phyloP scores from a whole-genome alignment of 2,329 filamentous ascomycete species.

The Neofusicoccum parvum region DNA sequence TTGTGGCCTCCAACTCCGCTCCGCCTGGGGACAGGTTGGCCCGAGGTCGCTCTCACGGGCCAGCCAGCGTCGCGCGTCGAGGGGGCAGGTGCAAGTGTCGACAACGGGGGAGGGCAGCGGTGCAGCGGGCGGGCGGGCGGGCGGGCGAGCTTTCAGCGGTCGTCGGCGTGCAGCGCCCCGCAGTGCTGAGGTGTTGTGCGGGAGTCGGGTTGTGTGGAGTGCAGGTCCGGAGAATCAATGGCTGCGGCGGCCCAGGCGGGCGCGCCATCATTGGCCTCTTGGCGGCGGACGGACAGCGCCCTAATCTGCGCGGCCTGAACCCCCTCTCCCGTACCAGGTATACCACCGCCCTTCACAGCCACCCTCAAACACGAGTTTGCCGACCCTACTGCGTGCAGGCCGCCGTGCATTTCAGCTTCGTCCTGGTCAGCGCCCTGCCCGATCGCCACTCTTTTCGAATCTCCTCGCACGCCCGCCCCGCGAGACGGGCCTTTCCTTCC shows the following conservation, averaged over 20 bases:
- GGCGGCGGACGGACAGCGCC: constrained; percentile 6
- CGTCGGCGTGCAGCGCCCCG: background rate
- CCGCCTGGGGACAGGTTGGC: constrained; percentile 13
- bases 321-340: constrained; percentile 20
- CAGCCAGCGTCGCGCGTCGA: constrained; percentile 8
- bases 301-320: constrained; percentile 18
- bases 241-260: background rate
- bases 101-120: too few relatives aligned
- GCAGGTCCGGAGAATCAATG: constrained; percentile 14
- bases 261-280: constrained; percentile 14
- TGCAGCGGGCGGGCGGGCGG: background rate
- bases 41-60: constrained; percentile 12
- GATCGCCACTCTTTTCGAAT: constrained; percentile 18
- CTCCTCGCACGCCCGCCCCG: constrained; percentile 5
- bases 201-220: background rate
- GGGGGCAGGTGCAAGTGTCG: background rate
- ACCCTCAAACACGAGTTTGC: constrained; percentile 12
- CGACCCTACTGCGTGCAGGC: constrained; percentile 17
- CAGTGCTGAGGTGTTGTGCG: constrained; percentile 2
- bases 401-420: constrained; percentile 21
- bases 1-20: constrained; percentile 13
- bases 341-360: constrained; percentile 20
- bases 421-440: constrained; percentile 21
- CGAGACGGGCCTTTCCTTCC: constrained; percentile 19
- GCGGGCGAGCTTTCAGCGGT: background rate